Conservation (phyloP, 768 basidiomycete species). For the Suillus hirtellus region DNA sequence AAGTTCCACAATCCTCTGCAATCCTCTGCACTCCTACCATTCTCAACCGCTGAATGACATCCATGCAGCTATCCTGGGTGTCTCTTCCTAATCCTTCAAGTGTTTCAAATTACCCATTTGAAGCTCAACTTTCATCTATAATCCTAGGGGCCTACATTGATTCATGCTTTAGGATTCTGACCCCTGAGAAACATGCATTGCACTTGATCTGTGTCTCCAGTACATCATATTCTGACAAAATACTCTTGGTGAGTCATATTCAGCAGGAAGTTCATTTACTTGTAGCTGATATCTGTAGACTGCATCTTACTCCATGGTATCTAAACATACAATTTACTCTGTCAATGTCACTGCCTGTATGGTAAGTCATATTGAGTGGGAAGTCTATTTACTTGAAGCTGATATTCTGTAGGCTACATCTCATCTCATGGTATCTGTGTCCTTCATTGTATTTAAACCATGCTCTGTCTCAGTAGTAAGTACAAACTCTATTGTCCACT, state of each 20-base stretch:
- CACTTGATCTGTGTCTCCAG: neutral
- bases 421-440: no score
- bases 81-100: neutral
- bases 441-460: neutral
- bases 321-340: no score
- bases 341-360: no score
- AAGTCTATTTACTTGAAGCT: no score
- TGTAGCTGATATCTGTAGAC: constrained; percentile 1
- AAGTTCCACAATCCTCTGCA: neutral
- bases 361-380: no score
- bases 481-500: neutral
- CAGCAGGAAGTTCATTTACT: neutral
- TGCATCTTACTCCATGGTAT: neutral
- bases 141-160: neutral
- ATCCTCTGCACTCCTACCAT: neutral
- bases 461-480: no score
- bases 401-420: no score
- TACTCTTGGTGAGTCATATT: neutral
- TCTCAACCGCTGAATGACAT: neutral
- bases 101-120: neutral
- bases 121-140: neutral
- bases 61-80: neutral
- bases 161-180: neutral
- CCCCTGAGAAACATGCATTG: neutral
- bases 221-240: neutral